These are phyloP conservation scores for Phaeophleospora eucalypticola DNA, from an alignment of 2,329 filamentous ascomycete genomes.

Conservation along the genomic window DNA sequence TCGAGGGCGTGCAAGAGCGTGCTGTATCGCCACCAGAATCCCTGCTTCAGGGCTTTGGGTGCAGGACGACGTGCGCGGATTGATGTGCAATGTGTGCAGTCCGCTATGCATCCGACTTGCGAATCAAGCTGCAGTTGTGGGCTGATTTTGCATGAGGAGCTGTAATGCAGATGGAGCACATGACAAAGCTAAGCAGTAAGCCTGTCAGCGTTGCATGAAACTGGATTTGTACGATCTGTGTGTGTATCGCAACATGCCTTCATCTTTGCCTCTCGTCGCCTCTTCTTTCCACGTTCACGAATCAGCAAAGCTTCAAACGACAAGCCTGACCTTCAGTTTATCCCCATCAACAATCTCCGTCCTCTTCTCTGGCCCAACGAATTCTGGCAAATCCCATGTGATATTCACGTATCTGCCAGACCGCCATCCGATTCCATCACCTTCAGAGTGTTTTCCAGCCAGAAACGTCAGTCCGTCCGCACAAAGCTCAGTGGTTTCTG, in stretches of 20 bases:
- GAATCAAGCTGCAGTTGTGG: background rate
- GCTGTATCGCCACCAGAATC: background rate
- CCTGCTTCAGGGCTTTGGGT: background rate
- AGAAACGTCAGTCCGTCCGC: constrained; percentile 33
- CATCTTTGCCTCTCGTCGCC: too few relatives aligned
- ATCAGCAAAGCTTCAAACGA: too few relatives aligned
- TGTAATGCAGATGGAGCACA: too few relatives aligned
- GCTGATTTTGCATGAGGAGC: background rate
- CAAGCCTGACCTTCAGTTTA: constrained; percentile 32
- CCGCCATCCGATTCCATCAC: constrained; percentile 38
- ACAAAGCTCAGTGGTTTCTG: constrained; percentile 31
- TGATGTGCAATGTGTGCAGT: background rate
- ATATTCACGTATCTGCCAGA: constrained; percentile 35
- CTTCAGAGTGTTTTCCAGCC: too few relatives aligned
- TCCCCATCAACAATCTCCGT: constrained; percentile 33
- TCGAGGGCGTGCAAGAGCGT: background rate
- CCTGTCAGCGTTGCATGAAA: too few relatives aligned
- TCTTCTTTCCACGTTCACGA: too few relatives aligned
- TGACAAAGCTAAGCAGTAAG: too few relatives aligned
- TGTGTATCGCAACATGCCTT: too few relatives aligned
- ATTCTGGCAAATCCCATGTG: constrained; percentile 38
- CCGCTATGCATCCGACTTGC: background rate
- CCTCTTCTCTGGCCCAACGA: constrained; percentile 26
- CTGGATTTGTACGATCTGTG: too few relatives aligned
- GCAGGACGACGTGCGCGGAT: too few relatives aligned